A percentile compares a stretch with the other conserved stretches of the same genome.
Evolutionary conservation across 225 moss, liverwort and hornwort species (phyloP).

Genomic region (Straminergon stramineum): DNA sequence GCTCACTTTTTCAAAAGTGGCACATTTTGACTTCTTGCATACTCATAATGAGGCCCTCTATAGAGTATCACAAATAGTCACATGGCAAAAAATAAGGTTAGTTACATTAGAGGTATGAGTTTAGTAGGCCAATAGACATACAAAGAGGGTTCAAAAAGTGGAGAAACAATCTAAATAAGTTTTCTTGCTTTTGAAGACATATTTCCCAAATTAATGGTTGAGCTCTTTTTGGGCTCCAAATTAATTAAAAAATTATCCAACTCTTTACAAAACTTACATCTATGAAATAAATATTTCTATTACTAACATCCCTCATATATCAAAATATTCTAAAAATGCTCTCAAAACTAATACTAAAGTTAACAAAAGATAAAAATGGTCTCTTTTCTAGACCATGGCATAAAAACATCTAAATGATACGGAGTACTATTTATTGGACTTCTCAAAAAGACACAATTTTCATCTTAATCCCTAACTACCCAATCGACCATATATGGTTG

Average conservation of each 20-base stretch:
- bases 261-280: not conserved
- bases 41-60: not conserved
- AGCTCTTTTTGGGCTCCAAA: rapidly evolving
- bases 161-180: not conserved
- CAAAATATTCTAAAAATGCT: not conserved
- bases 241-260: not conserved
- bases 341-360: not conserved
- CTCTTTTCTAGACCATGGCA: not conserved
- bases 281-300: not conserved
- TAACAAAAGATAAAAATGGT: not conserved
- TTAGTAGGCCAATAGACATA: not conserved
- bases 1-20: not conserved
- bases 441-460: not conserved
- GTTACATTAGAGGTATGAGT: not conserved
- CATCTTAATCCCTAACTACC: too few species aligned
- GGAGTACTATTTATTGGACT: not conserved
- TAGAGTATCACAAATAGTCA: not conserved
- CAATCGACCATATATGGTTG: too few species aligned
- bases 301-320: not conserved
- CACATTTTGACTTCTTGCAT: not conserved
- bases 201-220: not conserved
- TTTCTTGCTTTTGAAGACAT: not conserved
- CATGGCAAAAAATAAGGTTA: not conserved
- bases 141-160: not conserved
- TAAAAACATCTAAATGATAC: not conserved